A percentile compares a stretch with the other conserved stretches of the same genome.
phyloP scores from a whole-genome alignment of 177 flowering plant species.

The Vitis hybrid region DNA sequence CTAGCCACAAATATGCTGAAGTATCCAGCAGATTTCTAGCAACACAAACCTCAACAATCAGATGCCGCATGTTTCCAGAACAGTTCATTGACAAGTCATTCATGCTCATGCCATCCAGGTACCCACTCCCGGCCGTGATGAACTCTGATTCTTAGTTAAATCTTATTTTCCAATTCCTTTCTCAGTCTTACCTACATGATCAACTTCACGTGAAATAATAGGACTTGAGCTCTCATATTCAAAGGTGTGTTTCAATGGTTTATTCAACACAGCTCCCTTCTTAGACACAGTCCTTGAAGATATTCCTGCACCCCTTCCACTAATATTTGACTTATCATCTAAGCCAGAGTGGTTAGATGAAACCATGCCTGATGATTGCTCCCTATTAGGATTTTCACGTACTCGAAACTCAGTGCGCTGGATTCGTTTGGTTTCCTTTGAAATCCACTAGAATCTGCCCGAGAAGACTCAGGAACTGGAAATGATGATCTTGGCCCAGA shows the following conservation, averaged over 20 bases:
- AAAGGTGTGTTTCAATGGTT: constrained; percentile 33
- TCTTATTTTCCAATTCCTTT: constrained; percentile 42
- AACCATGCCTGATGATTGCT: constrained; percentile 33
- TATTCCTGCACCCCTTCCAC: constrained; percentile 34
- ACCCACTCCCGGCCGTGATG: constrained; percentile 37
- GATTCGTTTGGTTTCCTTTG: constrained; percentile 59
- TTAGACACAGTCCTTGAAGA: constrained; percentile 38
- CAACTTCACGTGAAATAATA: constrained; percentile 27
- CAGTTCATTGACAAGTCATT: constrained; percentile 54
- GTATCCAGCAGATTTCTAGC: constrained; percentile 64
- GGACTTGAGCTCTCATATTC: constrained; percentile 42
- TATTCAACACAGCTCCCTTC: constrained; percentile 35
- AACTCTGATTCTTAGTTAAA: constrained; percentile 26
- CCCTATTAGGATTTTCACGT: constrained; percentile 54
- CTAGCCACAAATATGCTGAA: constrained; percentile 71
- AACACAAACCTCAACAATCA: constrained; percentile 77
- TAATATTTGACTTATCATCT: constrained; percentile 42
- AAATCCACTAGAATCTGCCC: constrained; percentile 47
- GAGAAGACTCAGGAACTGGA: constrained; percentile 37
- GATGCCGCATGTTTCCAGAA: constrained; percentile 61
- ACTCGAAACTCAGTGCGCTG: constrained; percentile 70
- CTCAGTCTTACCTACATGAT: constrained; percentile 38
- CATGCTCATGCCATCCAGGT: constrained; percentile 41
- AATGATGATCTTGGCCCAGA: constrained; percentile 40
- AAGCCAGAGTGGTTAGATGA: constrained; percentile 29